Evolutionary conservation across 495 filamentous ascomycete species (phyloP).

Genomic region (Aspergillus asperescens): DNA sequence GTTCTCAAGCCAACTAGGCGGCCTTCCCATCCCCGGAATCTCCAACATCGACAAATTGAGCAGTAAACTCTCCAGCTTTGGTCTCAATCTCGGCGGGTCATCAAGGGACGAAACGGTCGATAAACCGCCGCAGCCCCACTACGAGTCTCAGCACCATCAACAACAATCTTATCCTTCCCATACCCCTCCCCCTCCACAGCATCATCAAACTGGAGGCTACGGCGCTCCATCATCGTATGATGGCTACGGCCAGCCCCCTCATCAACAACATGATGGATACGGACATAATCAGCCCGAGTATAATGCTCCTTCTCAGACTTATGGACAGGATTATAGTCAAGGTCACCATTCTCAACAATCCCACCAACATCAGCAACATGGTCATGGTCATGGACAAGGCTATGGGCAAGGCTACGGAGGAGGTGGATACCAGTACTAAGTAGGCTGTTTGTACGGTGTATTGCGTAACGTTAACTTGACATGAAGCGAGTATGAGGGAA

Average conservation of each 20-base stretch:
- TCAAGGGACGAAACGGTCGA: slow-evolving; percentile 19
- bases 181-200: not conserved
- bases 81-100: slow-evolving; percentile 47
- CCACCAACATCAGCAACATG: slow-evolving; percentile 4
- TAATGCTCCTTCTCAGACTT: not conserved
- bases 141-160: slow-evolving; percentile 4
- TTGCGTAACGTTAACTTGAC: not conserved
- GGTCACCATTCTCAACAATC: not conserved
- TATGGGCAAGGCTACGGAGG: slow-evolving; percentile 2
- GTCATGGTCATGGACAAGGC: not conserved
- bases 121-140: slow-evolving; percentile 8
- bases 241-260: not conserved
- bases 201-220: not conserved
- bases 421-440: not conserved
- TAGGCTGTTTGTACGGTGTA: not conserved
- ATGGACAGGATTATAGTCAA: slow-evolving; percentile 9
- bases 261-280: slow-evolving; percentile 1
- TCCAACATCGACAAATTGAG: slow-evolving; percentile 36
- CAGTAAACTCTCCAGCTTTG: slow-evolving; percentile 34
- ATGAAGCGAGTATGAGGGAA: not conserved
- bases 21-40: slow-evolving; percentile 40
- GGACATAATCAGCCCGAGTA: not conserved
- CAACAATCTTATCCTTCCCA: not conserved
- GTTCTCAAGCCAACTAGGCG: slow-evolving; percentile 22
- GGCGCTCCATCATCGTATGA: not conserved